phyloP scores from a whole-genome alignment of 768 basidiomycete species.

The Favolaschia claudopus region DNA sequence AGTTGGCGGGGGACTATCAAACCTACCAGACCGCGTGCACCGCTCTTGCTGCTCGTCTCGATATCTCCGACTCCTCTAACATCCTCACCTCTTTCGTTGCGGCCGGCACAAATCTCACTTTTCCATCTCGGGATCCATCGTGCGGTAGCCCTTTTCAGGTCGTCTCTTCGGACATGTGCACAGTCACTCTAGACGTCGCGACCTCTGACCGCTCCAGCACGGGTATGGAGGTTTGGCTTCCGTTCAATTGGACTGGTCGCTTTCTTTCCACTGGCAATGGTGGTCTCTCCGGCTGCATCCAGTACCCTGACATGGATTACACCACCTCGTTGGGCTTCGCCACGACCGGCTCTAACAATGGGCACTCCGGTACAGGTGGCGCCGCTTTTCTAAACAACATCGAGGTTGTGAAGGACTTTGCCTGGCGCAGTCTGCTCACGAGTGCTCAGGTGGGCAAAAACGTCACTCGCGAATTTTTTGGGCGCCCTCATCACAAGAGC shows the following conservation, averaged over 20 bases:
- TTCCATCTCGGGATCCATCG: too few species aligned
- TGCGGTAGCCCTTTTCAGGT: too few species aligned
- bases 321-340: slow-evolving; percentile 24
- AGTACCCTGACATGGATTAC: slow-evolving; percentile 20
- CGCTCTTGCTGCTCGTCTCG: too few species aligned
- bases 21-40: too few species aligned
- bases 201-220: too few species aligned
- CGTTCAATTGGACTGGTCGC: background rate
- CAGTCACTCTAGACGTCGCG: too few species aligned
- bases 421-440: slow-evolving; percentile 27
- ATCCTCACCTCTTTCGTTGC: too few species aligned
- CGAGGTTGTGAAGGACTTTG: slow-evolving; percentile 31
- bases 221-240: background rate
- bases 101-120: too few species aligned
- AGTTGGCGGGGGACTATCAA: too few species aligned
- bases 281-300: slow-evolving; percentile 19
- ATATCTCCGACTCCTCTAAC: too few species aligned
- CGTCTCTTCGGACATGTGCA: too few species aligned
- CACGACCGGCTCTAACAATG: slow-evolving; percentile 26
- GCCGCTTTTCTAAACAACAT: slow-evolving; percentile 23
- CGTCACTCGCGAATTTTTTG: slow-evolving; percentile 27
- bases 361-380: slow-evolving; percentile 27
- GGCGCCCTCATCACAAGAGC: slow-evolving; percentile 12
- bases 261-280: background rate
- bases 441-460: slow-evolving; percentile 26